These are phyloP conservation scores for Ulvella scutata DNA, from an alignment of 139 green algal genomes.

Conservation along the genomic window DNA sequence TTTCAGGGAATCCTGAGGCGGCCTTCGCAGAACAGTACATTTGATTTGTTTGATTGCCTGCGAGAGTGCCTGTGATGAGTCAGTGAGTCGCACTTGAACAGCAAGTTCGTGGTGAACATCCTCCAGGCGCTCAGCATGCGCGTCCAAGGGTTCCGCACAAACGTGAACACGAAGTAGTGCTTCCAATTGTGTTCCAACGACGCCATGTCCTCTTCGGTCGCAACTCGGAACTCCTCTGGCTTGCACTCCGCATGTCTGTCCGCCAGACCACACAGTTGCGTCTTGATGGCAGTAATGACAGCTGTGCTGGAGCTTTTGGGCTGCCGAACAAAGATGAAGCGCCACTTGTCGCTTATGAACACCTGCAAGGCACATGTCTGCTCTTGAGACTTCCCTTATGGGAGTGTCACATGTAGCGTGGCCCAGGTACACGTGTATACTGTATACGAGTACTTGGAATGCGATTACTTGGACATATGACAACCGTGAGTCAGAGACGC, in stretches of 20 bases:
- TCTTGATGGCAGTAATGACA: not conserved
- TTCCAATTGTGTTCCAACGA: not conserved
- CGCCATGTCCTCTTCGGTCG: not conserved
- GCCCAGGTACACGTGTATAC: too few species aligned
- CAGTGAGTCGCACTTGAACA: not conserved
- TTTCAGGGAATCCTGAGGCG: too few species aligned
- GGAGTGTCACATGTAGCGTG: too few species aligned
- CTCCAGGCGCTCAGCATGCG: conserved; percentile 1
- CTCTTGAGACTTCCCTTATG: too few species aligned
- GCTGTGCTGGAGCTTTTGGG: conserved; percentile 3
- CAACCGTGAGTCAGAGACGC: too few species aligned
- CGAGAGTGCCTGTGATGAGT: not conserved
- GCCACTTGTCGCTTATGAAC: not conserved
- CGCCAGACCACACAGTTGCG: not conserved
- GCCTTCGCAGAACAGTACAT: too few species aligned
- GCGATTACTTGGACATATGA: too few species aligned
- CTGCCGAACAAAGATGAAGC: conserved; percentile 9
- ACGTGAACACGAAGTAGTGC: conserved; percentile 12
- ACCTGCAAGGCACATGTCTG: not conserved
- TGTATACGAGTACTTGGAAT: too few species aligned
- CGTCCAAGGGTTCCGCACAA: conserved; percentile 8
- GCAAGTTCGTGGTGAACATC: not conserved
- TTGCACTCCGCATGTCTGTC: not conserved
- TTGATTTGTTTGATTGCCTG: not conserved
- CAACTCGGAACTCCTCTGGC: not conserved